These are phyloP conservation scores for Alisma plantagoaquatica DNA, from an alignment of 106 monocot species.

Conservation along the genomic window DNA sequence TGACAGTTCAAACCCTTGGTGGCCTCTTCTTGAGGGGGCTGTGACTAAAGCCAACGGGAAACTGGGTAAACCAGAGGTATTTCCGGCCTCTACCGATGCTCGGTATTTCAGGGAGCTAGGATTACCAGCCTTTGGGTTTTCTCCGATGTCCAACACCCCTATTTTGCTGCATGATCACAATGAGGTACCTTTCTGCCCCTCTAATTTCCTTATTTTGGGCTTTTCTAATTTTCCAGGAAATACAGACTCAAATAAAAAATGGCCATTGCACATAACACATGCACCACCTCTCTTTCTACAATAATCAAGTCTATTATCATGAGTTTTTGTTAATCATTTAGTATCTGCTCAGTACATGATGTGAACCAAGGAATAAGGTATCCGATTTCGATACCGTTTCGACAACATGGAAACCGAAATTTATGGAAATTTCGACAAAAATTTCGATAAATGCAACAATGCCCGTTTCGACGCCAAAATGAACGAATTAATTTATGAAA, in stretches of 20 bases:
- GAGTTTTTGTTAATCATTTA: no score
- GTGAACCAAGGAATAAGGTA: no score
- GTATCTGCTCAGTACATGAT: no score
- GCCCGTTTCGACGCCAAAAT: no score
- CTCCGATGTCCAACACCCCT: conserved; percentile 93
- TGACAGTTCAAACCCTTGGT: conserved; percentile 85
- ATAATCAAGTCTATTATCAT: no score
- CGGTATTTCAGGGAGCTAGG: conserved; percentile 59
- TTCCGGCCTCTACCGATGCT: conserved; percentile 93
- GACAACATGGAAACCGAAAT: no score
- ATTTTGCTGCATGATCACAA: conserved; percentile 89
- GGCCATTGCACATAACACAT: not conserved
- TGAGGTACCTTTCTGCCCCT: conserved; percentile 39
- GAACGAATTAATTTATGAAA: no score
- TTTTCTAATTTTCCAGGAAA: not conserved
- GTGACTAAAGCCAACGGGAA: conserved; percentile 61
- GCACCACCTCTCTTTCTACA: not conserved
- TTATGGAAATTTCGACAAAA: no score
- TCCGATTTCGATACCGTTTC: no score
- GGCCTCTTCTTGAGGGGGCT: conserved; percentile 53
- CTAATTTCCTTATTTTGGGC: not conserved
- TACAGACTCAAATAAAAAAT: no score
- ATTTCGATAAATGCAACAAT: no score
- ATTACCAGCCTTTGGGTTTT: conserved; percentile 92
- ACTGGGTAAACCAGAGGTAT: conserved; percentile 80